Conservation (phyloP, 2,329 filamentous ascomycete genomes). For the Penicillium polonicum region DNA sequence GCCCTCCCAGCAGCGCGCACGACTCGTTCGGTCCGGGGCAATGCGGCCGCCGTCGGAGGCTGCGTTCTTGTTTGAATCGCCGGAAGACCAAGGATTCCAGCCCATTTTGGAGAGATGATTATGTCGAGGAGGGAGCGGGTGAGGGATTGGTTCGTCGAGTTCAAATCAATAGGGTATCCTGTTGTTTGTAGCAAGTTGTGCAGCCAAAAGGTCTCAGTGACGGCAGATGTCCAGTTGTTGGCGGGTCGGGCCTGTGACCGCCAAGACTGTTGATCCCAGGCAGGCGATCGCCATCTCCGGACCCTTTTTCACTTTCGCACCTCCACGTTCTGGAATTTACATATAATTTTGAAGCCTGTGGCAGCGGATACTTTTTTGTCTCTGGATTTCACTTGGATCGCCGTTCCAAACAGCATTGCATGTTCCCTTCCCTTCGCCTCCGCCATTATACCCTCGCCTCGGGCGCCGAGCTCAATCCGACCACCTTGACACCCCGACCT, state of each 20-base stretch:
- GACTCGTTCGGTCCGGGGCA: constrained; percentile 80
- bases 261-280: constrained; percentile 28
- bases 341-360: background rate
- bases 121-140: background rate
- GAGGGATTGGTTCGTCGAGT: background rate
- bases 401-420: background rate
- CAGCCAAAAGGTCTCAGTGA: constrained; percentile 4
- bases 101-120: constrained; percentile 46
- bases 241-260: constrained; percentile 19
- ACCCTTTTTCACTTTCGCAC: constrained; percentile 6
- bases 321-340: constrained; percentile 2
- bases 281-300: constrained; percentile 15
- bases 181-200: background rate
- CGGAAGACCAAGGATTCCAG: constrained; percentile 50
- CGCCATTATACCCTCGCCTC: background rate
- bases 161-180: background rate
- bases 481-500: background rate
- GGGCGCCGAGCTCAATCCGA: constrained; percentile 9
- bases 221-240: constrained; percentile 12
- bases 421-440: background rate
- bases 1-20: constrained; percentile 82
- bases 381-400: background rate
- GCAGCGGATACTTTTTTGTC: background rate
- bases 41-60: constrained; percentile 62
- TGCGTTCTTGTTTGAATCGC: constrained; percentile 40